These are phyloP conservation scores for Cordyceps militaris DNA, from an alignment of 2,329 filamentous ascomycete species.

Conservation along the genomic window DNA sequence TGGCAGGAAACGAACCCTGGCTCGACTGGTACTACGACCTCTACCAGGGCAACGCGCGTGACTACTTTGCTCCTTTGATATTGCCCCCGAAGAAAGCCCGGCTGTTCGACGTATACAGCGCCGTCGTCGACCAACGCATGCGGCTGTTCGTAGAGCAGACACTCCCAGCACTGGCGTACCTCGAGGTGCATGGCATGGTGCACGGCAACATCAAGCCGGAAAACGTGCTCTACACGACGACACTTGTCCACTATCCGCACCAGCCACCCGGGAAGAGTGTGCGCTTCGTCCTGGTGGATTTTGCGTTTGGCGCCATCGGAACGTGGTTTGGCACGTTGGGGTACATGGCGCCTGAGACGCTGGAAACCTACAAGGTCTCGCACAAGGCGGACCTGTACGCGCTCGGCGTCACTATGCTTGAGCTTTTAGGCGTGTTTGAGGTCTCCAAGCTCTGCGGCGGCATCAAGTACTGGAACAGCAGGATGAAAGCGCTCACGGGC, in stretches of 20 bases:
- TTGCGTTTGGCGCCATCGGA: neutral
- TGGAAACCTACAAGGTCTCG: neutral
- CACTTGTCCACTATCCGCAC: neutral
- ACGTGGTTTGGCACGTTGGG: neutral
- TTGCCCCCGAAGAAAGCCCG: too few relatives aligned
- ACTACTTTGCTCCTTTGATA: neutral
- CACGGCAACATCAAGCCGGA: conserved; percentile 5
- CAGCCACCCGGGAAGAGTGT: neutral
- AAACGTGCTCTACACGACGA: neutral
- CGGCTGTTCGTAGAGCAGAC: neutral
- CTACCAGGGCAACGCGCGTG: neutral
- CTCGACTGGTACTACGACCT: neutral
- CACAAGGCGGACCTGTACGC: conserved; percentile 1
- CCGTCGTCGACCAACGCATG: neutral
- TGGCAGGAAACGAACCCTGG: neutral
- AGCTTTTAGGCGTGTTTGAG: neutral
- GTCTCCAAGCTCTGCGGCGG: neutral
- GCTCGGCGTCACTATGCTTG: neutral
- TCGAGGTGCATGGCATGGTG: neutral
- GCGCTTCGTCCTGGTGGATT: neutral
- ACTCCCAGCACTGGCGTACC: neutral
- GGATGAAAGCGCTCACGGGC: neutral
- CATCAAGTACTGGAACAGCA: neutral
- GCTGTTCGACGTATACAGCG: neutral
- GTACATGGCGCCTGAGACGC: conserved; percentile 4